These are phyloP conservation scores for Hypoxylon sp. DNA, from an alignment of 2,329 filamentous ascomycete genomes.

Conservation along the genomic window DNA sequence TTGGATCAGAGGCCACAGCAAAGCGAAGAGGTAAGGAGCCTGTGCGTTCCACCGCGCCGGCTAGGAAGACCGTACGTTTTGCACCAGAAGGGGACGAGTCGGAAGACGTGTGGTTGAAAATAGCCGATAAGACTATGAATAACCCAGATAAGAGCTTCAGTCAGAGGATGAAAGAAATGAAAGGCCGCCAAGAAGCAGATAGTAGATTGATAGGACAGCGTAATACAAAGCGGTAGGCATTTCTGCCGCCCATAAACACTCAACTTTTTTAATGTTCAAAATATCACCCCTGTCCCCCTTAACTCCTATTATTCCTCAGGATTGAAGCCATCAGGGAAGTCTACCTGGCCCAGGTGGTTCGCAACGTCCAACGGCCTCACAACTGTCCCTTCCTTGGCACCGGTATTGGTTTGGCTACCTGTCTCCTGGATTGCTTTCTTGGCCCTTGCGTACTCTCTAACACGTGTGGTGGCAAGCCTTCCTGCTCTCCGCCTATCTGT, in stretches of 20 bases:
- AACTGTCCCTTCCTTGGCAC: slow-evolving; percentile 8
- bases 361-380: slow-evolving; percentile 47
- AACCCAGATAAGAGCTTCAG: slow-evolving; percentile 6
- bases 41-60: background rate
- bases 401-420: slow-evolving; percentile 5
- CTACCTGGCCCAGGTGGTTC: slow-evolving; percentile 45
- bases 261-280: background rate
- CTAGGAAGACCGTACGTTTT: background rate
- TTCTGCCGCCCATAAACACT: background rate
- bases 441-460: slow-evolving; percentile 61
- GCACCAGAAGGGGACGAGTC: slow-evolving; percentile 7
- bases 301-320: slow-evolving; percentile 15
- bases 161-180: slow-evolving; percentile 21
- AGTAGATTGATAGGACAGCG: slow-evolving; percentile 14
- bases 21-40: background rate
- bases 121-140: slow-evolving; percentile 32
- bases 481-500: slow-evolving; percentile 61
- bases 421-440: slow-evolving; percentile 56
- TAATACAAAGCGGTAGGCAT: slow-evolving; percentile 18
- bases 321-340: slow-evolving; percentile 47
- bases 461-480: slow-evolving; percentile 58
- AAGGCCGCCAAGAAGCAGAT: slow-evolving; percentile 3
- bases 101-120: slow-evolving; percentile 45
- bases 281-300: background rate
- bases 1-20: background rate